Base-by-base conservation (phyloP, 108 stramenopile species). In the Cyclotella atomus region DNA sequence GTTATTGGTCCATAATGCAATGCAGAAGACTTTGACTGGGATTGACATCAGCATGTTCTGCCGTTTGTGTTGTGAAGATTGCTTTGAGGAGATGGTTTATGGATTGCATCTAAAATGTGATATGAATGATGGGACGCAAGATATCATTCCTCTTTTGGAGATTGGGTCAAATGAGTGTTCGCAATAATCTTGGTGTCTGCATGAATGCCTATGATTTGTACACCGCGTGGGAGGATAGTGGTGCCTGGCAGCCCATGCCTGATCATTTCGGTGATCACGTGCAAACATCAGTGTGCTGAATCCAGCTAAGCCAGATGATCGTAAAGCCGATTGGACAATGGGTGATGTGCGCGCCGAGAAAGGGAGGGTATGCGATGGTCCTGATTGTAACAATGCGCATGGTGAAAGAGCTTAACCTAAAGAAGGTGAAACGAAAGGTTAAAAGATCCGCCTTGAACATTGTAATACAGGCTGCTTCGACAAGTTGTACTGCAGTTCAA, bases 1-100 rank as follows among this genome's bases (percentile, higher is more conserved):
- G 88, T 45, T 89, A 41, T 47, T 89, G 54, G 84, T 86, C 66
- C 86, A 89, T 68, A 83, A 81, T 25, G 46, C 84, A 10, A 69
- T 86, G 14, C 88, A 89, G 65, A 82, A 78, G 38, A 79, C 82
- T 16, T 80, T 81, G 50, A 72, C 75, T 41, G 38, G 38, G 38
- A 9, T 41, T 81, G 82, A 74, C 0, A 69, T 86, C 8, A 85
- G 85, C 20, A 80, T 83, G 4, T 72, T 89, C 46, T 84, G 83
- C 59, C 83, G 85, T 6, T 65, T 89, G 44, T 80, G 81, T 12
- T 89, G 88, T 61, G 55, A 84, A 24, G 85, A 80, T 17, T 89
- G 88, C 38, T 86, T 89, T 83, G 88, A 89, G 69, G 21, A 23
- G 0, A 67, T 89, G 38, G 53, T 80, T 20, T 81, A 83, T 20